These are phyloP conservation scores for Claviceps lovelessii DNA, from an alignment of 2,329 filamentous ascomycete genomes.

Conservation along the genomic window DNA sequence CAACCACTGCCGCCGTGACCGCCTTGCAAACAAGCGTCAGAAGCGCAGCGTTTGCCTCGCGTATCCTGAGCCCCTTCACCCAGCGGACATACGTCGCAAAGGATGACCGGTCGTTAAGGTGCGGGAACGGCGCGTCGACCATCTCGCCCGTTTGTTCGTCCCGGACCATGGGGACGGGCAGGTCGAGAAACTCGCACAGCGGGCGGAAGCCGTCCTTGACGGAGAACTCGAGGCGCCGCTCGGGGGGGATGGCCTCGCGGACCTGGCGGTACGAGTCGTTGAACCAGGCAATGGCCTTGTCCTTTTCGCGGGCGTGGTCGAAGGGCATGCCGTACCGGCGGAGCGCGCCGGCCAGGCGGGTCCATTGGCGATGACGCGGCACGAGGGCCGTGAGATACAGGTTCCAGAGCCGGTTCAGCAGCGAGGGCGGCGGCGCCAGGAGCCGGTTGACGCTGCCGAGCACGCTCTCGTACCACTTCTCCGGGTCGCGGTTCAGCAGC, in stretches of 20 bases:
- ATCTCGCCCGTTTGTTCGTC: slow-evolving; percentile 17
- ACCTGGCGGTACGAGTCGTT: slow-evolving; percentile 23
- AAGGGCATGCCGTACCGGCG: slow-evolving; percentile 13
- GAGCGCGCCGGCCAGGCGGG: slow-evolving; percentile 16
- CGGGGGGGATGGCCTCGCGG: slow-evolving; percentile 18
- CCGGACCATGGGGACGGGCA: slow-evolving; percentile 20
- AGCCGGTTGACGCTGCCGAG: slow-evolving; percentile 11
- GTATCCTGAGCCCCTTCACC: neutral
- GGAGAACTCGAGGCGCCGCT: slow-evolving; percentile 24
- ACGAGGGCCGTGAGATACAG: slow-evolving; percentile 19
- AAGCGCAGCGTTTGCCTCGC: slow-evolving; percentile 13
- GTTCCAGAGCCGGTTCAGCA: slow-evolving; percentile 5
- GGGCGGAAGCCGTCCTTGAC: slow-evolving; percentile 27
- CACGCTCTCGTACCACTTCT: slow-evolving; percentile 22
- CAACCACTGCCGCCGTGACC: slow-evolving; percentile 12
- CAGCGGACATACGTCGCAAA: slow-evolving; percentile 8
- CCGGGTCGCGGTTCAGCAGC: slow-evolving; percentile 25
- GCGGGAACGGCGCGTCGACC: slow-evolving; percentile 20
- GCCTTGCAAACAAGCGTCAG: slow-evolving; percentile 12
- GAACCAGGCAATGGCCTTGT: slow-evolving; percentile 24
- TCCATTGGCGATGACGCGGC: slow-evolving; percentile 10
- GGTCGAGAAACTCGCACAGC: slow-evolving; percentile 24
- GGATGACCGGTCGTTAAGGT: slow-evolving; percentile 16
- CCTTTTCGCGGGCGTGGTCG: slow-evolving; percentile 20
- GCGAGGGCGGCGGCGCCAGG: neutral